Base-by-base conservation (phyloP, 129 eudicot genomes). In the Lactuca saligna region DNA sequence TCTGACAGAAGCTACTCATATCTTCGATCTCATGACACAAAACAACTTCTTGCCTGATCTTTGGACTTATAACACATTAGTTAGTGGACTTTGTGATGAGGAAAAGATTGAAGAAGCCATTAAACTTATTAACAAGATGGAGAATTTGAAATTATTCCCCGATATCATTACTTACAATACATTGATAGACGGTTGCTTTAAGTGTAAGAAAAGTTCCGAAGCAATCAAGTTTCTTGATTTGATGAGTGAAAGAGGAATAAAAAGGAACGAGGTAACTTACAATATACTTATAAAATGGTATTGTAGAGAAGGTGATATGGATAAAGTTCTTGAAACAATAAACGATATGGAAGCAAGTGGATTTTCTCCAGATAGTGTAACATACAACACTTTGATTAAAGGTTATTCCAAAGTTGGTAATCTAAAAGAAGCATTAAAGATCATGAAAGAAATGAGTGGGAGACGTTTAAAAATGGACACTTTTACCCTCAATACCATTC, bases 91-190 rank as follows among this genome's bases (percentile, higher is more conserved):
- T 60, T 88, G 95, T 70, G 67, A 63, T 14, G 83, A 75, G 33
- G 87, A 90, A 42, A 84, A 72, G 77, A 57, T 88, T 42, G 91
- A 86, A 12, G 95, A 92, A 57, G 98, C 91, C 0, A 68, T 88
- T 65, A 78, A 50, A 76, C 76, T 79, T 61, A 65, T 64, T 32
- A 82, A 70, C 53, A 82, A 86, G 68, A 88, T 88, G 96, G 85
- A 77, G 63, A 65, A 57, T 15, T 71, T 82, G 56, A 88, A 82
- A 35, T 41, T 91, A 83, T 63, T 72, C 41, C 95, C 97, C 0
- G 94, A 91, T 79, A 86, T 82, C 78, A 82, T 88, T 55, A 91
- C 96, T 20, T 91, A 91, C 63, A 86, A 88, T 73, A 91, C 93
- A 0, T 79, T 91, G 84, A 78, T 91, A 1, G 88, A 84, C 32